Conservation (phyloP, 495 filamentous ascomycete species). For the Xylaria sp. region DNA sequence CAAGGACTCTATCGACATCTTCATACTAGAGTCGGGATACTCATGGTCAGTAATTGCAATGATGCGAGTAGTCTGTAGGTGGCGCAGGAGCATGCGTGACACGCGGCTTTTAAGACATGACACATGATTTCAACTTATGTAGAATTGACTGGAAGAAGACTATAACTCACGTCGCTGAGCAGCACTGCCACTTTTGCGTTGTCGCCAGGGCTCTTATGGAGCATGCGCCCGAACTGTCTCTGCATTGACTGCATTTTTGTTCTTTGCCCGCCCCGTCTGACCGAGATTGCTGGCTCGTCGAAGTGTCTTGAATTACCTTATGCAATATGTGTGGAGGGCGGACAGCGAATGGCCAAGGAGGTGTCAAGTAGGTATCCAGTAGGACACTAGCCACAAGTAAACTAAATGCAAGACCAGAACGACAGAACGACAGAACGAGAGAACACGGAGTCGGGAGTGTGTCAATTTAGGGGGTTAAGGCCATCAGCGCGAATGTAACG, state of each 20-base stretch:
- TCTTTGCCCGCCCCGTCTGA: slow-evolving; percentile 33
- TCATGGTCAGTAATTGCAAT: slow-evolving; percentile 1
- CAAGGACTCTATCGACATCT: slow-evolving; percentile 79
- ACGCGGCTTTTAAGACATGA: background rate
- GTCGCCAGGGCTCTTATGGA: slow-evolving; percentile 72
- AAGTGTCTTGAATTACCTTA: background rate
- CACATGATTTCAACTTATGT: background rate
- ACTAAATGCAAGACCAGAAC: background rate
- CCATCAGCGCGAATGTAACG: slow-evolving; percentile 8
- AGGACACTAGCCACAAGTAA: slow-evolving; percentile 2
- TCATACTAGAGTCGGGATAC: slow-evolving; percentile 58
- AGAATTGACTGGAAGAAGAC: background rate
- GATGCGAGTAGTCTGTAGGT: background rate
- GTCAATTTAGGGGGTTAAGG: background rate
- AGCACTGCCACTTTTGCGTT: slow-evolving; percentile 79
- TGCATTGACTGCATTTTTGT: slow-evolving; percentile 80
- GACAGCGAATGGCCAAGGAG: background rate
- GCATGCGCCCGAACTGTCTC: slow-evolving; percentile 74
- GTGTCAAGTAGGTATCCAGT: background rate
- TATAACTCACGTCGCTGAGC: slow-evolving; percentile 62
- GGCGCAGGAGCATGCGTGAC: background rate
- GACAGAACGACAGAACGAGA: slow-evolving; percentile 2
- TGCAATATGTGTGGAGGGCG: background rate
- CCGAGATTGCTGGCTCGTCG: background rate
- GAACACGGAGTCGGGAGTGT: background rate